Evolutionary conservation across 148 eudicot species (phyloP).

Genomic region (Mesembryanthemum crystallinum): DNA sequence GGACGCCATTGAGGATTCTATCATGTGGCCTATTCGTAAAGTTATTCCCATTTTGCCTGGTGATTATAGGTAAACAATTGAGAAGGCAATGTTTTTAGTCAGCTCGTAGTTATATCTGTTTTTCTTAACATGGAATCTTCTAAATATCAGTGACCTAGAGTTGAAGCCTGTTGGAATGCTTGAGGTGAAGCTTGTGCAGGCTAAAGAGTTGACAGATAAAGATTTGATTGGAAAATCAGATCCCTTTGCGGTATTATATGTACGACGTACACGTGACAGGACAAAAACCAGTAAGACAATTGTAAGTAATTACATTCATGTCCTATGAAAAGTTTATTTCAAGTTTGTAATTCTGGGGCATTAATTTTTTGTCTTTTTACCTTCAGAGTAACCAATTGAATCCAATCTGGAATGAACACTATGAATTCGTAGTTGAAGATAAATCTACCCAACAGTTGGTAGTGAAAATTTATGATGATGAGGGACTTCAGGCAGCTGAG

Average conservation of each 20-base stretch:
- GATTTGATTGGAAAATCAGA: slow-evolving; percentile 97
- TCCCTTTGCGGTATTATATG: slow-evolving; percentile 83
- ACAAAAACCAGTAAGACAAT: slow-evolving; percentile 86
- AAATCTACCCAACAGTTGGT: slow-evolving; percentile 83
- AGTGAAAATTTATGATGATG: slow-evolving; percentile 84
- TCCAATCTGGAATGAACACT: slow-evolving; percentile 99
- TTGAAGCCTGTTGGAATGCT: slow-evolving; percentile 87
- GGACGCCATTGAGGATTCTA: slow-evolving; percentile 96
- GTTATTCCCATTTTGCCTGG: slow-evolving; percentile 92
- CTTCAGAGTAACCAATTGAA: slow-evolving; percentile 78
- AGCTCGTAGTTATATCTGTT: slow-evolving; percentile 4
- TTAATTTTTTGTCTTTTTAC: slow-evolving; percentile 11
- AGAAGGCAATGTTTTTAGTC: background rate
- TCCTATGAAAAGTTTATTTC: slow-evolving; percentile 6
- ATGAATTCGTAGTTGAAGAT: slow-evolving; percentile 87
- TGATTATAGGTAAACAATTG: slow-evolving; percentile 65
- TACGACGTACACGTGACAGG: slow-evolving; percentile 71
- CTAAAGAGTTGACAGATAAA: slow-evolving; percentile 84
- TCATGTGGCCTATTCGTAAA: slow-evolving; percentile 96
- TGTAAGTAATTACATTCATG: slow-evolving; percentile 43
- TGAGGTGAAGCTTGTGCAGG: slow-evolving; percentile 98
- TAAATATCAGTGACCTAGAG: slow-evolving; percentile 67
- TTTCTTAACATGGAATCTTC: background rate
- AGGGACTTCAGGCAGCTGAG: slow-evolving; percentile 91
- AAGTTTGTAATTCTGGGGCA: slow-evolving; percentile 7